A percentile compares a stretch with the other conserved stretches of the same genome.
These are phyloP conservation scores for Euphrasia arctica DNA, from an alignment of 305 asterid genomes.

Conservation along the genomic window DNA sequence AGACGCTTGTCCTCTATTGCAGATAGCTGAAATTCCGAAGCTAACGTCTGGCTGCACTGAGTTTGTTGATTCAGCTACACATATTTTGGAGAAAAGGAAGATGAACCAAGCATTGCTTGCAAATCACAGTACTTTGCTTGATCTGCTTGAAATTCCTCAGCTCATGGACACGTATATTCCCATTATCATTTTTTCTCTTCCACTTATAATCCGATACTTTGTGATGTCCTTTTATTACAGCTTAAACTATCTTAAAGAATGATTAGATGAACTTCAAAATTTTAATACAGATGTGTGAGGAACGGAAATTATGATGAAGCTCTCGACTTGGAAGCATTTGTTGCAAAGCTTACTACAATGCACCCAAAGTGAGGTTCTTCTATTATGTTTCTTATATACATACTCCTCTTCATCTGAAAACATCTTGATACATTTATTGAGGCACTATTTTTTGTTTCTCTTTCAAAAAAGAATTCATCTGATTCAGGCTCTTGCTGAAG, in stretches of 20 bases:
- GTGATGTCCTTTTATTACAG: conserved; percentile 12
- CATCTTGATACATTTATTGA: conserved; percentile 34
- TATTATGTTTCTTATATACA: conserved; percentile 24
- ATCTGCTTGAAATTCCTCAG: conserved; percentile 95
- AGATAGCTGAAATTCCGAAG: conserved; percentile 86
- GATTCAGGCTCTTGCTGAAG: conserved; percentile 85
- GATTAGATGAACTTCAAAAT: conserved; percentile 21
- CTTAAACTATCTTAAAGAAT: conserved; percentile 23
- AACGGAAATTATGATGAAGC: conserved; percentile 95
- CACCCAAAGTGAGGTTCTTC: conserved; percentile 75
- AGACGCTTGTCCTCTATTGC: conserved; percentile 34
- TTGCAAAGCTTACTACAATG: conserved; percentile 77
- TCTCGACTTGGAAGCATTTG: conserved; percentile 87
- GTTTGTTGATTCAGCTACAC: conserved; percentile 74
- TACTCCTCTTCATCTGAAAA: conserved; percentile 26
- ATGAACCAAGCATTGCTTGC: conserved; percentile 78
- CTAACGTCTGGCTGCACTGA: conserved; percentile 82
- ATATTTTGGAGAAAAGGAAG: conserved; percentile 84
- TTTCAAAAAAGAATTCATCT: conserved; percentile 67
- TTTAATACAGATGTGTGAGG: conserved; percentile 65
- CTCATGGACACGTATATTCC: conserved; percentile 88
- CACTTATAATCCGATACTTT: conserved; percentile 9
- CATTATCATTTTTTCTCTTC: conserved; percentile 16
- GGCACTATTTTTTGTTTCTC: conserved; percentile 31
- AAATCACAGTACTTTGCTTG: conserved; percentile 86